Conservation (phyloP, 2,329 filamentous ascomycete species). For the Colletotrichum tamarilloi region DNA sequence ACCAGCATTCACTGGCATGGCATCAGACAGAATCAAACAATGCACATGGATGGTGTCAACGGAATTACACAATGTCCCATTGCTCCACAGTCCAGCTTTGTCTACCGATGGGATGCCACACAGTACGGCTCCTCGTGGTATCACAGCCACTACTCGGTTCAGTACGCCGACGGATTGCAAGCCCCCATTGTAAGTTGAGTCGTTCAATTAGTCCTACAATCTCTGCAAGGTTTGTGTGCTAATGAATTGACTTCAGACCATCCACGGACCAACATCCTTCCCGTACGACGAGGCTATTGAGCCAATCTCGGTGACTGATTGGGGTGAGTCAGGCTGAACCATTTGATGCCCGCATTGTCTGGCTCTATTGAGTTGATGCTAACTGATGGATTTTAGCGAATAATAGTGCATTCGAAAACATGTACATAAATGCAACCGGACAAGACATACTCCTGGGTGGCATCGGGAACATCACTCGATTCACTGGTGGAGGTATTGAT, state of each 20-base stretch:
- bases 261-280: constrained; percentile 33
- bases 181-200: constrained; percentile 59
- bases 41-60: constrained; percentile 43
- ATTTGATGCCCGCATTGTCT: no score
- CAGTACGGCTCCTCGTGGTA: constrained; percentile 54
- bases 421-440: background rate
- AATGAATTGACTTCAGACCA: constrained; percentile 14
- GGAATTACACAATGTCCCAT: constrained; percentile 63
- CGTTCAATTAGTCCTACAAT: no score
- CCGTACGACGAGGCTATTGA: constrained; percentile 34
- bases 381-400: background rate
- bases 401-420: constrained; percentile 5
- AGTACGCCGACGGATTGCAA: constrained; percentile 62
- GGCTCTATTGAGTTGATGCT: background rate
- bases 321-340: constrained; percentile 18
- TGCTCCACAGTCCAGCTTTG: constrained; percentile 53
- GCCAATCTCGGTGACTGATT: constrained; percentile 35
- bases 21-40: constrained; percentile 53
- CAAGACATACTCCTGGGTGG: constrained; percentile 8
- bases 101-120: constrained; percentile 45
- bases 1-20: constrained; percentile 65
- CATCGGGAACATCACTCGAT: background rate
- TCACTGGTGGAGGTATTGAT: background rate
- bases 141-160: constrained; percentile 52
- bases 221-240: background rate